These are phyloP conservation scores for Ramichloridium luteum DNA, from an alignment of 2,329 filamentous ascomycete species.

Conservation along the genomic window DNA sequence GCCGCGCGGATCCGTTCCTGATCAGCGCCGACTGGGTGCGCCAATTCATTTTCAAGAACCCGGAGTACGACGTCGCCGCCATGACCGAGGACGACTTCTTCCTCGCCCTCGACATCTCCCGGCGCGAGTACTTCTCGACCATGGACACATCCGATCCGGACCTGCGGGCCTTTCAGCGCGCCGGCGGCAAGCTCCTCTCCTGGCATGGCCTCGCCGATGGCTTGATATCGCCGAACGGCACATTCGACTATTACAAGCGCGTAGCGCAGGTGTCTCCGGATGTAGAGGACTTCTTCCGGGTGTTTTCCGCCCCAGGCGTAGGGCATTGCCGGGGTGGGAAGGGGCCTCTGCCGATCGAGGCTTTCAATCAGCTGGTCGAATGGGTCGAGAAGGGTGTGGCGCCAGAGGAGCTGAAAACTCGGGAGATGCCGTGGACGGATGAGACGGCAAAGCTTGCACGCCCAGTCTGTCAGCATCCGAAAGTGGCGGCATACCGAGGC, in stretches of 20 bases:
- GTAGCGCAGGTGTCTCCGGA: constrained; percentile 13
- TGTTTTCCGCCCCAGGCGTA: constrained; percentile 28
- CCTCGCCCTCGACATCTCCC: constrained; percentile 8
- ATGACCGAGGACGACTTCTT: constrained; percentile 12
- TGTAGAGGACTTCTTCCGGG: constrained; percentile 23
- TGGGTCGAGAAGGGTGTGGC: constrained; percentile 21
- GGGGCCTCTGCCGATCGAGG: constrained; percentile 15
- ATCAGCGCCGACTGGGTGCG: constrained; percentile 26
- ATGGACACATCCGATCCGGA: constrained; percentile 28
- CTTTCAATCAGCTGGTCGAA: constrained; percentile 9
- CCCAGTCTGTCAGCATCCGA: not conserved
- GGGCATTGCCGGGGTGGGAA: constrained; percentile 25
- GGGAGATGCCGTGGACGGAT: not conserved
- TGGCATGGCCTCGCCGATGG: constrained; percentile 28
- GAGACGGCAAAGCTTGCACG: not conserved
- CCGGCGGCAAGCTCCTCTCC: constrained; percentile 29
- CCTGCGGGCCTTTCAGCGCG: constrained; percentile 23
- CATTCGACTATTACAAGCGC: constrained; percentile 24
- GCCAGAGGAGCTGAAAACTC: constrained; percentile 12
- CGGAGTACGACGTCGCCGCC: constrained; percentile 9
- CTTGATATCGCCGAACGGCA: constrained; percentile 26
- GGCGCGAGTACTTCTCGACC: constrained; percentile 19
- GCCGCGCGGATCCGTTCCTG: constrained; percentile 19
- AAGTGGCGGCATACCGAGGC: constrained; percentile 1
- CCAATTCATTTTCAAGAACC: constrained; percentile 23